phyloP scores from a whole-genome alignment of 148 eudicot species.

The Diospyros kaki region DNA sequence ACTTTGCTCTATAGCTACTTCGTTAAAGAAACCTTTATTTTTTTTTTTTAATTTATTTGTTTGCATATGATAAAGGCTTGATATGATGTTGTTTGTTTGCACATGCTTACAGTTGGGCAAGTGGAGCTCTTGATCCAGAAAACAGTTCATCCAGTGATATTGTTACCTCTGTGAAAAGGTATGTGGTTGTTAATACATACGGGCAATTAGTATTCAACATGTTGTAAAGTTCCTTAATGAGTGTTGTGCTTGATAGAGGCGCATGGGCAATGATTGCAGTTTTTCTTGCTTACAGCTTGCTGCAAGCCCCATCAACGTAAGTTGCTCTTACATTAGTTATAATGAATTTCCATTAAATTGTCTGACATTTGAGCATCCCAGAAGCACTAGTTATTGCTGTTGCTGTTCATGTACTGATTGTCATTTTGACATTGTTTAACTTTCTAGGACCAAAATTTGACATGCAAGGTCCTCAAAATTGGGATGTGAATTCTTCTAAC shows the following conservation, averaged over 20 bases:
- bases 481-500: neutral
- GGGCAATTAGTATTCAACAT: neutral
- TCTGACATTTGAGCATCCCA: neutral
- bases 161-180: conserved; percentile 88
- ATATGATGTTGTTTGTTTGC: neutral
- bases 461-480: neutral
- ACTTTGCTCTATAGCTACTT: too few species aligned
- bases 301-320: conserved; percentile 99
- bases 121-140: conserved; percentile 96
- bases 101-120: conserved; percentile 61
- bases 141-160: conserved; percentile 54
- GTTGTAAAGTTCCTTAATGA: neutral
- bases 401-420: neutral
- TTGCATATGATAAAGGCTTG: neutral
- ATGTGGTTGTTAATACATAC: conserved; percentile 1
- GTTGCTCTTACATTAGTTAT: conserved; percentile 16
- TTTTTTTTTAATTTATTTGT: neutral
- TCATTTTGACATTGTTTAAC: neutral
- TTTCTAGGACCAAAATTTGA: neutral
- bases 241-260: conserved; percentile 56
- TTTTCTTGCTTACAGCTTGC: conserved; percentile 84
- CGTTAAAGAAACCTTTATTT: neutral
- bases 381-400: neutral
- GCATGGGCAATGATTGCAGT: conserved; percentile 98
- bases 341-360: neutral